Evolutionary conservation across 2,329 filamentous ascomycete genomes (phyloP), one percentile per base, ranked within the genome.

Genomic region (Claviceps sp.): DNA sequence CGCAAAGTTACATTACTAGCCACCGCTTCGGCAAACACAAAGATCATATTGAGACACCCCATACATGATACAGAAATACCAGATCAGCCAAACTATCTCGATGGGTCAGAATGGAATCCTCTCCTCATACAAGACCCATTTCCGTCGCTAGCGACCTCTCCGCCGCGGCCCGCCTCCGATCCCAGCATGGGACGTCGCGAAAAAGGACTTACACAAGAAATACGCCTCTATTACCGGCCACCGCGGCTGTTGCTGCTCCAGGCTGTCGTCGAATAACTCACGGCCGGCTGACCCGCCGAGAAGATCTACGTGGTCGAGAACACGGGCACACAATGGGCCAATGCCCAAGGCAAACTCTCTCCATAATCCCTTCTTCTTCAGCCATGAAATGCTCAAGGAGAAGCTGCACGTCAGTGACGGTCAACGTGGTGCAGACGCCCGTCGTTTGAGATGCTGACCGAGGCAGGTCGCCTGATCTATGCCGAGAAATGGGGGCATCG

Each of bases 291-390:
- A 77, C 78, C 77, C 1, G 63, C 75, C 0, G 66, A 67, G 19
- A 71, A 80, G 56, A 80, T 82, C 54, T 75, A 76, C 55, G 73
- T 81, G 2, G 64, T 81, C 30, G 78, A 82, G 58, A 82, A 82
- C 63, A 81, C 74, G 5, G 77, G 77, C 5, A 73, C 73, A 22
- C 22, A 78, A 60, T 65, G 74, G 51, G 71, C 74, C 48, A 81
- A 81, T 59, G 60, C 65, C n/a, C 62, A 67, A 8, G 71, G 69
- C 2, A 64, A 67, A 38, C 66, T 81, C 3, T 69, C 65, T 76
- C 0, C 73, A 80, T 65, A 5, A 45, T 3, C 43, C 43, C 43
- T 45, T 47, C 4, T 47, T 19, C 5, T 30, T 34, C 26, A 47
- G 14, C 30, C 30, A 47, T 30, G 11, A 22, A 6, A 1, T 47